Percentiles rank a stretch among this genome's conserved stretches.
Conservation (phyloP, 2,329 filamentous ascomycete genomes). For the Hymenotorrendiella dingleyae region DNA sequence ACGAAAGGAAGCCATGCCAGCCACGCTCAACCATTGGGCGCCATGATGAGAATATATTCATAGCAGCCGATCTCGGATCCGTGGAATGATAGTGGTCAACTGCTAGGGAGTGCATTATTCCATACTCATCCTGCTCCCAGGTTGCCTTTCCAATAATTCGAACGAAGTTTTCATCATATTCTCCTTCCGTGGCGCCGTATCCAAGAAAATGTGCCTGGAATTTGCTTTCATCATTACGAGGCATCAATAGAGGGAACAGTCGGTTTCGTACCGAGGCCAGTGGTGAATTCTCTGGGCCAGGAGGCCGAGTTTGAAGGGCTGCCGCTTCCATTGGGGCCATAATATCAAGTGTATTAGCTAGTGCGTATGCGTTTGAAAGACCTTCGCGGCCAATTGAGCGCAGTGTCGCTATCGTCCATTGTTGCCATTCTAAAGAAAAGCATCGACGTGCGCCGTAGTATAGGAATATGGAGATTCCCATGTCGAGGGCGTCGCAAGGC, state of each 20-base stretch:
- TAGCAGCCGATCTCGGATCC: constrained; percentile 3
- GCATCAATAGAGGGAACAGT: constrained; percentile 16
- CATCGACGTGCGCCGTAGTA: constrained; percentile 18
- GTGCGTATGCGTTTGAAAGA: constrained; percentile 12
- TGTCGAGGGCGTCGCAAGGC: constrained; percentile 16
- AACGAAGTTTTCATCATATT: constrained; percentile 10
- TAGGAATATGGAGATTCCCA: constrained; percentile 15
- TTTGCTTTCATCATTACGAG: constrained; percentile 8
- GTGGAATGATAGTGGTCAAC: constrained; percentile 12
- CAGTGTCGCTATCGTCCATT: constrained; percentile 13
- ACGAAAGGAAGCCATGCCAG: constrained; percentile 18
- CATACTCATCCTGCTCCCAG: constrained; percentile 11
- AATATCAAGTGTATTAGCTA: constrained; percentile 14
- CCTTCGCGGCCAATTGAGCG: constrained; percentile 15
- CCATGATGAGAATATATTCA: constrained; percentile 16
- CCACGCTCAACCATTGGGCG: constrained; percentile 13
- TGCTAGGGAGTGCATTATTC: constrained; percentile 9
- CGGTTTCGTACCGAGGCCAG: constrained; percentile 11
- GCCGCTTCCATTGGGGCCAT: constrained; percentile 13
- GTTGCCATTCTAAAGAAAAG: constrained; percentile 17
- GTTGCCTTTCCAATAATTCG: constrained; percentile 15
- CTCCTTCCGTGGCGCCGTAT: constrained; percentile 7
- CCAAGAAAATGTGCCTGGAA: constrained; percentile 13
- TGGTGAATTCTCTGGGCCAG: not conserved
- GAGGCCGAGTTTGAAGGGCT: not conserved